phyloP scores from a whole-genome alignment of 352 stramenopile species.

The Blastocystis sp. region DNA sequence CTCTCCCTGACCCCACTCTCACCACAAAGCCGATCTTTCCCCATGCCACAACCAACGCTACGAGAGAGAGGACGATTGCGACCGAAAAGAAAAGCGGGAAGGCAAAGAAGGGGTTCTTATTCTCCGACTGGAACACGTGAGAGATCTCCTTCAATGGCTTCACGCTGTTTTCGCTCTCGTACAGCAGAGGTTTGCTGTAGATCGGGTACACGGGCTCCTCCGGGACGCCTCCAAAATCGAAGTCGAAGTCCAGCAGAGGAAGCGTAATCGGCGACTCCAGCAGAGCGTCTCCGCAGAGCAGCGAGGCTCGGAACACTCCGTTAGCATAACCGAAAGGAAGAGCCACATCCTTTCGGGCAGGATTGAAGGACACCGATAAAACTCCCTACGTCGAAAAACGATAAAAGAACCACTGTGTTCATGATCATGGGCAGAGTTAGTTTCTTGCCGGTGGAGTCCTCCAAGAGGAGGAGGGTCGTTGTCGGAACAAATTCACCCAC shows the following conservation, averaged over 20 bases:
- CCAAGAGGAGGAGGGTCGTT: not conserved
- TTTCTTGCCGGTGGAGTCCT: not conserved
- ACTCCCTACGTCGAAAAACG: not conserved
- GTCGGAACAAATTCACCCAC: not conserved
- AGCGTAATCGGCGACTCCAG: not conserved
- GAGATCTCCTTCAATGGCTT: slow-evolving; percentile 49
- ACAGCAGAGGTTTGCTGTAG: slow-evolving; percentile 48
- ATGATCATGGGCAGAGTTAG: not conserved
- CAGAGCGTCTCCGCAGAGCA: slow-evolving; percentile 10
- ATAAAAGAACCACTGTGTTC: not conserved
- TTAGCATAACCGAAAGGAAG: not conserved
- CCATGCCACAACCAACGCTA: not conserved
- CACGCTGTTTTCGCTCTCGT: slow-evolving; percentile 47
- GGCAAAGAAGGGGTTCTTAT: slow-evolving; percentile 40
- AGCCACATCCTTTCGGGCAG: not conserved
- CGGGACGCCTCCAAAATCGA: not conserved
- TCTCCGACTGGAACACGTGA: slow-evolving; percentile 37
- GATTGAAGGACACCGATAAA: not conserved
- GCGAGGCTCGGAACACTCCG: not conserved
- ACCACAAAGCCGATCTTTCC: not conserved
- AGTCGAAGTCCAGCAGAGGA: not conserved
- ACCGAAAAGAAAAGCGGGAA: slow-evolving; percentile 17
- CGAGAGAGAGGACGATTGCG: not conserved
- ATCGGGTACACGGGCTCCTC: slow-evolving; percentile 7
- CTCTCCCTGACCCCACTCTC: not conserved